phyloP scores from a whole-genome alignment of 2,329 filamentous ascomycete species.

The Pyricularia pennisetigena region DNA sequence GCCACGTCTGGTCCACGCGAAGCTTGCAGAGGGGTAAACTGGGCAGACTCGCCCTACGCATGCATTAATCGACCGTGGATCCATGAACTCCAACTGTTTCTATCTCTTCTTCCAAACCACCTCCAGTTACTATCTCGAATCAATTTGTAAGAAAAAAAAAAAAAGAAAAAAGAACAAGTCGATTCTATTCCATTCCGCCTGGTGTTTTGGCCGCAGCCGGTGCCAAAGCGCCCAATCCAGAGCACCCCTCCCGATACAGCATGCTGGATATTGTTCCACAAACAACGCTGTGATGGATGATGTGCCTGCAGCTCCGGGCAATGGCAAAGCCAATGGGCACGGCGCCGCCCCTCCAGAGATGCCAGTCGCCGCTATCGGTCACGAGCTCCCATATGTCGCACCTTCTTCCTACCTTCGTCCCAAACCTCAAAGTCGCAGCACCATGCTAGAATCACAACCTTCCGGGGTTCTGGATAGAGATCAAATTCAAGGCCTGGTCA shows the following conservation, averaged over 20 bases:
- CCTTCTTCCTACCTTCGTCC: slow-evolving; percentile 48
- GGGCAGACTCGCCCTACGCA: not conserved
- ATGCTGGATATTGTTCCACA: slow-evolving; percentile 5
- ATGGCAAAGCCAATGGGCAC: slow-evolving; percentile 13
- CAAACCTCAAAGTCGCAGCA: slow-evolving; percentile 24
- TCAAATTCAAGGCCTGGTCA: slow-evolving; percentile 69
- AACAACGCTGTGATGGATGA: slow-evolving; percentile 5
- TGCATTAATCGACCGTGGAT: not conserved
- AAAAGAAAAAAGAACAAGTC: too few species aligned
- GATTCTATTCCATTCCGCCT: not conserved
- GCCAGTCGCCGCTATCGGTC: slow-evolving; percentile 21
- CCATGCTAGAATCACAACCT: slow-evolving; percentile 29
- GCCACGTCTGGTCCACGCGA: slow-evolving; percentile 1
- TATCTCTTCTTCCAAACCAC: not conserved
- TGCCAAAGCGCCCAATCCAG: not conserved
- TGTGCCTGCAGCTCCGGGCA: slow-evolving; percentile 13
- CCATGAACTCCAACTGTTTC: not conserved
- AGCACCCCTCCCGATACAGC: slow-evolving; percentile 1
- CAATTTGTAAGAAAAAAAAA: not conserved
- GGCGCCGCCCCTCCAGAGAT: slow-evolving; percentile 9
- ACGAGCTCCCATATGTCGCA: slow-evolving; percentile 47
- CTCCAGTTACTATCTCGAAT: not conserved
- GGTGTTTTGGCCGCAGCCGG: not conserved
- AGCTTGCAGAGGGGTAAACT: not conserved
- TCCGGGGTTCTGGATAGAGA: slow-evolving; percentile 61